Evolutionary conservation across 202 grass and related monocot species (phyloP), one percentile per base, ranked within the genome.

Genomic region (Hordeum pubiflorum): DNA sequence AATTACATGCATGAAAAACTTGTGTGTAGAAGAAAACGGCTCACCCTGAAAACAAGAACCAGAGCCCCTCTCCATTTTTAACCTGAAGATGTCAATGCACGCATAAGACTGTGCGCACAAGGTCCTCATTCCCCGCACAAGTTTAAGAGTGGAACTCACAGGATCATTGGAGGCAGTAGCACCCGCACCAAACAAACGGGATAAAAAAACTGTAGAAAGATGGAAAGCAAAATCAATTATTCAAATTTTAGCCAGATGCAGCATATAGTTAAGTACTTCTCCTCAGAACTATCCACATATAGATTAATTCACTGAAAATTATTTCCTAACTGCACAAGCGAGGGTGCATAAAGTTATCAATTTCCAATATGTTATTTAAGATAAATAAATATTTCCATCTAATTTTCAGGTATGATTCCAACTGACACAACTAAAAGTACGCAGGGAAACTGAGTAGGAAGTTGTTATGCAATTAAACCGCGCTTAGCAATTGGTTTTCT

Each of bases 11-110:
- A 72, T 21, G 48, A 83, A 48, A 58, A 26, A 69, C 5, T 63
- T 23, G 0, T 72, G 5, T 4, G 63, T 63, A 41, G 24, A 17
- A 0, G 4, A 66, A 72, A 46, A 56, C 15, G 37, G 74, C 83
- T 89, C 58, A 92, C 90, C 57, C 20, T 74, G 83, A 26, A 46
- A 58, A 67, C 61, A 68, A 77, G 50, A 86, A 89, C 83, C 76
- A 75, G 65, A 82, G 61, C n/a, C 77, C 40, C 81, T 74, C 76
- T 89, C 90, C 90, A 92, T 92, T 64, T 86, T 86, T 43, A 92
- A 61, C 50, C 39, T 38, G 46, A 78, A 54, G 80, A 92, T 75
- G 14, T 72, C 79, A 69, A 32, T 39, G 52, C 58, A 69, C 64
- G 69, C 86, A 86, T 88, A 46, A 60, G 74, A 48, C 22, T 61